phyloP scores from a whole-genome alignment of 768 basidiomycete genomes.

The Tricholoma matsutake region DNA sequence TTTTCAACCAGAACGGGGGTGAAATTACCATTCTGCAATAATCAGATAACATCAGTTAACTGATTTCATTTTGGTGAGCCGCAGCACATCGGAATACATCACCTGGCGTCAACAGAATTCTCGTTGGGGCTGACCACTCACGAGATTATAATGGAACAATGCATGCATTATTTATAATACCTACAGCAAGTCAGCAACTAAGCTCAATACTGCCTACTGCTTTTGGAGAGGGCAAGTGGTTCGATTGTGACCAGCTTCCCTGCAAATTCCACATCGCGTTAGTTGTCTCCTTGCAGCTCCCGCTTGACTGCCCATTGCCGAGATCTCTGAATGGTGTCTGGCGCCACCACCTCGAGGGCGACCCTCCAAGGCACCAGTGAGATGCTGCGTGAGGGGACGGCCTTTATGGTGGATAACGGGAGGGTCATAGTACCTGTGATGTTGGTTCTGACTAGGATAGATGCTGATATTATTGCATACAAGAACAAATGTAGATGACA shows the following conservation, averaged over 20 bases:
- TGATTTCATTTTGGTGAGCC: too few species aligned
- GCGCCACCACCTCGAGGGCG: slow-evolving; percentile 11
- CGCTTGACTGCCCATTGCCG: neutral
- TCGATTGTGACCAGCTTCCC: slow-evolving; percentile 8
- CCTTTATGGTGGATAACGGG: slow-evolving; percentile 15
- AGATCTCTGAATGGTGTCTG: neutral
- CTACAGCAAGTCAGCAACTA: too few species aligned
- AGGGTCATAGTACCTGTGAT: slow-evolving; percentile 14
- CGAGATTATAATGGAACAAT: too few species aligned
- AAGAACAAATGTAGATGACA: neutral
- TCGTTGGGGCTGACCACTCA: too few species aligned
- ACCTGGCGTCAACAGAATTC: too few species aligned
- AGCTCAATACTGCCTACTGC: too few species aligned
- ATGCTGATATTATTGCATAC: neutral
- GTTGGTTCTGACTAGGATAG: neutral
- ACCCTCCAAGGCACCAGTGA: slow-evolving; percentile 17
- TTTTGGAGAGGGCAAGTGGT: slow-evolving; percentile 5
- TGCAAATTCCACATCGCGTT: slow-evolving; percentile 8
- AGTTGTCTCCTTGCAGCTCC: neutral
- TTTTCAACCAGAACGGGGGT: too few species aligned
- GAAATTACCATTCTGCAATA: too few species aligned
- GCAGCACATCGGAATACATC: too few species aligned
- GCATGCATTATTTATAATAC: too few species aligned
- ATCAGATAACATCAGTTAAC: too few species aligned
- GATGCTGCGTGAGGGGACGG: slow-evolving; percentile 9